Evolutionary conservation across 768 basidiomycete genomes (phyloP).

Genomic region (Saitozyma sp.): DNA sequence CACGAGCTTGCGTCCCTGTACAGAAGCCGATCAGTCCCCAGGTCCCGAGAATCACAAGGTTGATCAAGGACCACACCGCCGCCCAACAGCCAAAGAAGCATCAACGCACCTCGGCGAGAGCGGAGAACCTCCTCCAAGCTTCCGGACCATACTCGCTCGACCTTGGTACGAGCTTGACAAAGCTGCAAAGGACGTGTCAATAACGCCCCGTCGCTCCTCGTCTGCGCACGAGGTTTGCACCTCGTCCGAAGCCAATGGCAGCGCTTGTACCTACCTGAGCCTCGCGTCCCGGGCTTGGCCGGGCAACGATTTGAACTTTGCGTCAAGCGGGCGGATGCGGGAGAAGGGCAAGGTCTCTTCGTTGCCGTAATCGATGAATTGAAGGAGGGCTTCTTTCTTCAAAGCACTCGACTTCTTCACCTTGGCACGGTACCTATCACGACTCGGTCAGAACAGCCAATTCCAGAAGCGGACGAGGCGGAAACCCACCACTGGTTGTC

Average conservation of each 20-base stretch:
- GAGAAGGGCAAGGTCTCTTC: slow-evolving; percentile 81
- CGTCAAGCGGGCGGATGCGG: slow-evolving; percentile 77
- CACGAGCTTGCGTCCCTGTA: slow-evolving; percentile 79
- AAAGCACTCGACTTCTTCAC: slow-evolving; percentile 79
- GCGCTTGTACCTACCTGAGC: slow-evolving; percentile 62
- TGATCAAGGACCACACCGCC: too few relatives aligned
- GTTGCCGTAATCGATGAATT: slow-evolving; percentile 85
- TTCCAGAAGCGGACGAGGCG: not conserved
- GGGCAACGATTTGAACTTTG: slow-evolving; percentile 82
- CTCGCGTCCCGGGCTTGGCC: slow-evolving; percentile 95
- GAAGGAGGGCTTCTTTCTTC: slow-evolving; percentile 91
- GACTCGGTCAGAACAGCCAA: not conserved
- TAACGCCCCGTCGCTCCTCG: slow-evolving; percentile 1
- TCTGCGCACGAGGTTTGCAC: slow-evolving; percentile 2
- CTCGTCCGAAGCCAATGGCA: not conserved
- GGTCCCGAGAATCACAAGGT: not conserved
- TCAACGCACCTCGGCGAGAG: slow-evolving; percentile 64
- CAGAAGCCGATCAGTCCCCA: slow-evolving; percentile 1
- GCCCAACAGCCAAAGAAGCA: not conserved
- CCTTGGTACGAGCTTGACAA: slow-evolving; percentile 75
- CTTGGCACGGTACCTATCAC: slow-evolving; percentile 73
- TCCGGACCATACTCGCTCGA: slow-evolving; percentile 86
- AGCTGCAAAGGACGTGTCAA: slow-evolving; percentile 57
- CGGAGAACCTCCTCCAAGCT: slow-evolving; percentile 80
- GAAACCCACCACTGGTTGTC: slow-evolving; percentile 72